A percentile compares a stretch with the other conserved stretches of the same genome.
These are phyloP conservation scores for Catenaria anguillulae DNA, from an alignment of 371 early-diverging fungal species.

Conservation along the genomic window DNA sequence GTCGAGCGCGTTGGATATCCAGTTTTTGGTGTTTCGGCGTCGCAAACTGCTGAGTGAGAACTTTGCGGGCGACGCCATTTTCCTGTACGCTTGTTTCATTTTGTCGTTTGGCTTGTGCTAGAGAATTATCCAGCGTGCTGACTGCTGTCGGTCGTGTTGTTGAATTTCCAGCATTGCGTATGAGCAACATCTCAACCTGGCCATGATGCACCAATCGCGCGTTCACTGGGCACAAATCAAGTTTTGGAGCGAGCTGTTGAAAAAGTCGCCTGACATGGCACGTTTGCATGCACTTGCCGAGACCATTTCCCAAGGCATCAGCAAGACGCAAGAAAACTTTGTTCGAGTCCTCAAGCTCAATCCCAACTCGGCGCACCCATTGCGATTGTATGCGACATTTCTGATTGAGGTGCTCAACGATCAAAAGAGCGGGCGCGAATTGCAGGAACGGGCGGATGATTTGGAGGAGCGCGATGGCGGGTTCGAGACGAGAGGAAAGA, in stretches of 20 bases:
- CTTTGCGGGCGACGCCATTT: conserved; percentile 21
- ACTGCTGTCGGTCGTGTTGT: too few relatives aligned
- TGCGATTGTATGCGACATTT: conserved; percentile 20
- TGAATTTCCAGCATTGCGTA: too few relatives aligned
- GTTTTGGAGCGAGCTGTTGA: conserved; percentile 25
- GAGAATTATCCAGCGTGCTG: too few relatives aligned
- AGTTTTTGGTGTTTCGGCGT: conserved; percentile 23
- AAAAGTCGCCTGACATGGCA: conserved; percentile 13
- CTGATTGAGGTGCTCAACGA: conserved; percentile 23
- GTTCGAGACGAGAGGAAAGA: conserved; percentile 7
- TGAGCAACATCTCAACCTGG: background rate
- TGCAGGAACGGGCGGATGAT: conserved; percentile 23
- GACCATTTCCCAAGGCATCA: conserved; percentile 15
- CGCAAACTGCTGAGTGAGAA: conserved; percentile 18
- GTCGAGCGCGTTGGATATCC: conserved; percentile 18
- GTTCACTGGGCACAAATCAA: conserved; percentile 17
- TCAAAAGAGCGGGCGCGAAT: conserved; percentile 16
- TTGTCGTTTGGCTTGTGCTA: too few relatives aligned
- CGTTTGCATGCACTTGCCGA: conserved; percentile 17
- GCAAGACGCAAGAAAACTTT: conserved; percentile 16
- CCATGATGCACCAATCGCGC: conserved; percentile 13
- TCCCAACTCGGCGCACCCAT: conserved; percentile 16
- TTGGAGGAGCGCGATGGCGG: conserved; percentile 17
- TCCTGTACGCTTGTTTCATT: too few relatives aligned
- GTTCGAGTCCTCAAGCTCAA: conserved; percentile 15